These are phyloP conservation scores for Chloris gayana DNA, from an alignment of 176 grass and related monocot genomes.

Conservation along the genomic window DNA sequence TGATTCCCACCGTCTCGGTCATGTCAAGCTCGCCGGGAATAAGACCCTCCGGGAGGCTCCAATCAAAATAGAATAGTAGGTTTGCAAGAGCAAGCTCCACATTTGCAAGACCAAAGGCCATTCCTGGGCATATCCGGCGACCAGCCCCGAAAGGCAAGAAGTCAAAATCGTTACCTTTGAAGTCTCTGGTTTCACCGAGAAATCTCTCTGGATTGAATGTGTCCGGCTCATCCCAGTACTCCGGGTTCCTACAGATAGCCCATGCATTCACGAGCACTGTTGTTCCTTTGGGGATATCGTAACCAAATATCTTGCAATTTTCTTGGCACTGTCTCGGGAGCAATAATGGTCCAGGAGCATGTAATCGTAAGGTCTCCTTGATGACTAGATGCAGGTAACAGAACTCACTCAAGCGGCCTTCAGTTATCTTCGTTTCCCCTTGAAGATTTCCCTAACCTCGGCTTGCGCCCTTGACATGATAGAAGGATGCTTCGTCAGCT, in stretches of 20 bases:
- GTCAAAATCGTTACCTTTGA: background rate
- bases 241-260: background rate
- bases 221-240: constrained; percentile 10
- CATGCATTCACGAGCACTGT: constrained; percentile 3
- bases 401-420: too few species aligned
- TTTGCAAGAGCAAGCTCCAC: background rate
- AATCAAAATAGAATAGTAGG: constrained; percentile 3
- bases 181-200: background rate
- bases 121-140: background rate
- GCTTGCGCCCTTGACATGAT: constrained; percentile 1
- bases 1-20: background rate
- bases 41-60: background rate
- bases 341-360: background rate
- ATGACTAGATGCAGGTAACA: background rate
- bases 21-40: too few species aligned
- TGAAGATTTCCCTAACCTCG: background rate
- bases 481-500: background rate
- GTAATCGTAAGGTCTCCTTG: too few species aligned
- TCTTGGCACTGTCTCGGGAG: background rate
- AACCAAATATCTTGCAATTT: constrained; percentile 12
- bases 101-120: background rate
- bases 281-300: constrained; percentile 2
- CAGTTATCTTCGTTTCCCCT: background rate
- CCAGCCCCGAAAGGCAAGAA: constrained; percentile 30
- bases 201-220: constrained; percentile 20